Evolutionary conservation across 2,329 filamentous ascomycete species (phyloP).

Genomic region (Sporothrix pallida): DNA sequence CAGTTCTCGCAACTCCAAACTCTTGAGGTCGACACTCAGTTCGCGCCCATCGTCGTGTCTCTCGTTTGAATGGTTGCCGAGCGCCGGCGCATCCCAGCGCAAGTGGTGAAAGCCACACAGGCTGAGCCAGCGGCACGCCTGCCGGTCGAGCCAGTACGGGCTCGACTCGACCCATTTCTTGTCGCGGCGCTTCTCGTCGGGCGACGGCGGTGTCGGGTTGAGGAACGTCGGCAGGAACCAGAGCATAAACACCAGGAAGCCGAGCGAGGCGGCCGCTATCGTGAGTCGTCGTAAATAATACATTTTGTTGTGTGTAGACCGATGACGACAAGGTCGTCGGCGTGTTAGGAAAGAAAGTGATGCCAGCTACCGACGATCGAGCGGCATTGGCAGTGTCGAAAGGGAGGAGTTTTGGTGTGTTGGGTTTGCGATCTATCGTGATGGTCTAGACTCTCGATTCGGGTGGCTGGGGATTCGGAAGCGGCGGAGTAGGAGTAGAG

Average conservation of each 20-base stretch:
- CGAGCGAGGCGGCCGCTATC: conserved; percentile 44
- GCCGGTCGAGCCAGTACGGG: conserved; percentile 74
- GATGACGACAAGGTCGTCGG: background rate
- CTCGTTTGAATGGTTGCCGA: conserved; percentile 39
- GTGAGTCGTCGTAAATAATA: conserved; percentile 55
- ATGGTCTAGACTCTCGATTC: background rate
- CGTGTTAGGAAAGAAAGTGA: background rate
- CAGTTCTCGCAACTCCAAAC: conserved; percentile 30
- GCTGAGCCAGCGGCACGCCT: conserved; percentile 77
- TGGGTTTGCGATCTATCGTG: background rate
- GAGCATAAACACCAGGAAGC: conserved; percentile 53
- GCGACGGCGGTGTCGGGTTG: conserved; percentile 67
- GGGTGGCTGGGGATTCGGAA: conserved; percentile 9
- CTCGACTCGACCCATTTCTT: conserved; percentile 72
- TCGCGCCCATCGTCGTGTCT: conserved; percentile 37
- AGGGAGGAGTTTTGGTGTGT: no score
- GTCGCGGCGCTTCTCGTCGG: conserved; percentile 67
- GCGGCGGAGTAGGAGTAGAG: background rate
- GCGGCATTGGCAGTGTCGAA: background rate
- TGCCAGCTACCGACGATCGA: background rate
- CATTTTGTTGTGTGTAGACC: conserved; percentile 44
- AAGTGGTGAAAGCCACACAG: conserved; percentile 81
- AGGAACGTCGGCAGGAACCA: conserved; percentile 61
- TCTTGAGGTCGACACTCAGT: conserved; percentile 20
- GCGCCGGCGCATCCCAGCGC: conserved; percentile 61